These are phyloP conservation scores for Hypoxylon sp. DNA, from an alignment of 2,329 filamentous ascomycete genomes.

Conservation along the genomic window DNA sequence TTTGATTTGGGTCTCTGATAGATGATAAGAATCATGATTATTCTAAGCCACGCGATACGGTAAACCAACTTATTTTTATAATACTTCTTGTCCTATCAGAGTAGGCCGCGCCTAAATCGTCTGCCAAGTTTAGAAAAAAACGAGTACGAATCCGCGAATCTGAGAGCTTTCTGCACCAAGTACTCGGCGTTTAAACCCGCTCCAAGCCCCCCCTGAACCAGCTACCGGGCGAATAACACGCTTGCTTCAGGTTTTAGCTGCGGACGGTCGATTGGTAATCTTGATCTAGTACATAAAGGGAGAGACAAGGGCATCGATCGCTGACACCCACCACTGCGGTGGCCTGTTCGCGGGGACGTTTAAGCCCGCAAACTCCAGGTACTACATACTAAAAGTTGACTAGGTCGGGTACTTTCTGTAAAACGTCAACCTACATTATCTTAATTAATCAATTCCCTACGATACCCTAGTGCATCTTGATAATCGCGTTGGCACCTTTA, in stretches of 20 bases:
- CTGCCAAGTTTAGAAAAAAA: slow-evolving; percentile 36
- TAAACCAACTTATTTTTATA: slow-evolving; percentile 30
- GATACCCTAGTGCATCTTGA: slow-evolving; percentile 26
- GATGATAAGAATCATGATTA: slow-evolving; percentile 9
- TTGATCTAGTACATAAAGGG: slow-evolving; percentile 34
- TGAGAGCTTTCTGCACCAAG: slow-evolving; percentile 18
- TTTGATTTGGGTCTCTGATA: slow-evolving; percentile 14
- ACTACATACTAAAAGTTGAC: slow-evolving; percentile 36
- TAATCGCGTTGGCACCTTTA: slow-evolving; percentile 17
- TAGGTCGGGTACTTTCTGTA: slow-evolving; percentile 37
- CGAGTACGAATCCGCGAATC: slow-evolving; percentile 39
- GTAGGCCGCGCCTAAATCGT: slow-evolving; percentile 20
- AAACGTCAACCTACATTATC: slow-evolving; percentile 31
- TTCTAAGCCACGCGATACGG: slow-evolving; percentile 33
- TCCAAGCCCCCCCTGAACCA: slow-evolving; percentile 41
- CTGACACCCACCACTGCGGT: slow-evolving; percentile 16
- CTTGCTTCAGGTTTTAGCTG: slow-evolving; percentile 33
- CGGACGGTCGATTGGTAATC: slow-evolving; percentile 46
- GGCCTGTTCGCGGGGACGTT: slow-evolving; percentile 26
- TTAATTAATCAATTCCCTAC: slow-evolving; percentile 22
- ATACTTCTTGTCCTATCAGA: slow-evolving; percentile 35
- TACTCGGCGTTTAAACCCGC: slow-evolving; percentile 44
- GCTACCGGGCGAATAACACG: slow-evolving; percentile 42
- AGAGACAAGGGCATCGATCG: slow-evolving; percentile 36
- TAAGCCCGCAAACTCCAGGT: slow-evolving; percentile 38